Evolutionary conservation across 768 basidiomycete genomes (phyloP).

Genomic region (Russula abietina): DNA sequence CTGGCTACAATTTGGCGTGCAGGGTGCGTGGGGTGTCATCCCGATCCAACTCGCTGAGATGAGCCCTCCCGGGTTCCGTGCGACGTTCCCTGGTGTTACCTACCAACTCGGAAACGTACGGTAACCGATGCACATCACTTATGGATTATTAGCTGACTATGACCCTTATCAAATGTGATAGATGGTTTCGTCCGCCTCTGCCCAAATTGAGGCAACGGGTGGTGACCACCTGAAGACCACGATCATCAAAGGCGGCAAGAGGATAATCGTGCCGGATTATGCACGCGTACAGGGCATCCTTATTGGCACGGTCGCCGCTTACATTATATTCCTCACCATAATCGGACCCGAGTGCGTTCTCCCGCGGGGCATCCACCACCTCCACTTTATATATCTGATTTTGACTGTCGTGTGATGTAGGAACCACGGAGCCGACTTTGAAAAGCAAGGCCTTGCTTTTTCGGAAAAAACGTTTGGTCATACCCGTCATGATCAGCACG

Average conservation of each 20-base stretch:
- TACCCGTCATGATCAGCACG: neutral
- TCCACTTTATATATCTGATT: neutral
- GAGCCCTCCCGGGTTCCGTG: conserved; percentile 45
- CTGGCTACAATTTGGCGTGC: conserved; percentile 43
- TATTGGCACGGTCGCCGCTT: conserved; percentile 78
- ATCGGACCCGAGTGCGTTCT: conserved; percentile 68
- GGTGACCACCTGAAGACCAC: conserved; percentile 23
- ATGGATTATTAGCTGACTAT: neutral
- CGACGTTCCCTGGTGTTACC: conserved; percentile 40
- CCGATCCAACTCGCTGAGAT: conserved; percentile 45
- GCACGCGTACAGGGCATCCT: conserved; percentile 79
- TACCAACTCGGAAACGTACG: conserved; percentile 40
- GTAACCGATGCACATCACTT: neutral
- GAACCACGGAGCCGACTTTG: conserved; percentile 10
- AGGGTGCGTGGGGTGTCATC: conserved; percentile 34
- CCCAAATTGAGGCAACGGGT: conserved; percentile 44
- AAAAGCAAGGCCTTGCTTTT: neutral
- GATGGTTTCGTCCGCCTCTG: conserved; percentile 42
- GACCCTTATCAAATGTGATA: conserved; percentile 12
- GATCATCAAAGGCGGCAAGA: conserved; percentile 15
- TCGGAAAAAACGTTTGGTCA: neutral
- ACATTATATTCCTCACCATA: conserved; percentile 67
- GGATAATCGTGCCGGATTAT: conserved; percentile 37
- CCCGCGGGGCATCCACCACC: neutral
- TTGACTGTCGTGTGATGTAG: neutral